Percentiles rank a stretch among this genome's conserved stretches.
Evolutionary conservation across 2,329 filamentous ascomycete genomes (phyloP).

Genomic region (Aureobasidium sp.): DNA sequence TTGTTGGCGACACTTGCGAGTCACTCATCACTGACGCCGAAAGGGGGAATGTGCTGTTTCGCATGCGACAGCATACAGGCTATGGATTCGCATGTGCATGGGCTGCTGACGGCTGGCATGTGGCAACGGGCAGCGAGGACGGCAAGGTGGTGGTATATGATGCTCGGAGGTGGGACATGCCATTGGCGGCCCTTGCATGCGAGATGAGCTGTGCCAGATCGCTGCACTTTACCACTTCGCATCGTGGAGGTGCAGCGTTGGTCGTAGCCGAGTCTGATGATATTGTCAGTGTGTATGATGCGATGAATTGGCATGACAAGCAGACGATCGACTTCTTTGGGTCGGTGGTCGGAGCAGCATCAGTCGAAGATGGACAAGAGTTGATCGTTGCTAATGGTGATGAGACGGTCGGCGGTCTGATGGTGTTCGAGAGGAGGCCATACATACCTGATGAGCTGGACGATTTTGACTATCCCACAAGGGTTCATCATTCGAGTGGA

Average conservation of each 20-base stretch:
- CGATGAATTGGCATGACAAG: constrained; percentile 50
- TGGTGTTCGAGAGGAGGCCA: constrained; percentile 10
- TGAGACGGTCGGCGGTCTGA: constrained; percentile 54
- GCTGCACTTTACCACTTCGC: constrained; percentile 63
- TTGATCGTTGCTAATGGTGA: constrained; percentile 64
- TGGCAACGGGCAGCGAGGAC: constrained; percentile 73
- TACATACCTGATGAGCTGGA: background rate
- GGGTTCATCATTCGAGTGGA: background rate
- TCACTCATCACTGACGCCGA: constrained; percentile 63
- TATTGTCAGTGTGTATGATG: constrained; percentile 62
- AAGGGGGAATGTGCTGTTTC: constrained; percentile 48
- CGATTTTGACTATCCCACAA: background rate
- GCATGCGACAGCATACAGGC: constrained; percentile 55
- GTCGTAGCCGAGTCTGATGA: constrained; percentile 71
- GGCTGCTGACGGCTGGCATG: constrained; percentile 66
- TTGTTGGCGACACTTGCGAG: constrained; percentile 62
- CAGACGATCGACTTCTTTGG: constrained; percentile 69
- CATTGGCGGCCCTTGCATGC: constrained; percentile 44
- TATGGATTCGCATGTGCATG: constrained; percentile 72
- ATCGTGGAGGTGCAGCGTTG: constrained; percentile 54
- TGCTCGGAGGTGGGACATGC: constrained; percentile 57
- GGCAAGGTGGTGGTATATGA: constrained; percentile 68
- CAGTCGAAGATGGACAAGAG: constrained; percentile 58
- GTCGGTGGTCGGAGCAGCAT: constrained; percentile 60
- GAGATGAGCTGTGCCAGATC: constrained; percentile 62